Evolutionary conservation across 768 basidiomycete species (phyloP), one percentile per base, ranked within the genome.

Genomic region (Russula earlei): DNA sequence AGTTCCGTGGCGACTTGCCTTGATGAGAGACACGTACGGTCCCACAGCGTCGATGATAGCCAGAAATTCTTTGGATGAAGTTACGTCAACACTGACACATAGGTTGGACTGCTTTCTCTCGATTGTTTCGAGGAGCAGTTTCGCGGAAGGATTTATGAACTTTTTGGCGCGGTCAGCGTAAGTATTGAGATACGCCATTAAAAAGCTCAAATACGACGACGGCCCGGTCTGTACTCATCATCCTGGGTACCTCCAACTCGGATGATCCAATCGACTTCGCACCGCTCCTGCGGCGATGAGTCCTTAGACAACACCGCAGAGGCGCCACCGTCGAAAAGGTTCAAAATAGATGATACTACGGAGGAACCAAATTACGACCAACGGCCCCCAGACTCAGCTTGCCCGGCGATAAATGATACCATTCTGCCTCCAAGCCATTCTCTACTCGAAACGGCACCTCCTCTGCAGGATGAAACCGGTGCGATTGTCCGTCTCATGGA

Each of bases 41-140:
- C 91, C 96, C 54, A 96, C 93, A 11, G 80, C 79, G 62, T 93
- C 86, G 62, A 96, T 83, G 66, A 99, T 87, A 46, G 80, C 75
- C 36, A 98, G 75, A 65, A 97, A 85, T 64, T 91, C 85, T 15
- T 73, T 75, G 52, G 82, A 76, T 48, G 76, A 83, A 5, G 90
- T 88, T 38, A 98, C 92, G 74, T 99, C 96, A 25, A 98, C 91
- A 64, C 91, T 93, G 56, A 99, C 90, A 38, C 92, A 91, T 15
- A 99, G 83, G 68, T 99, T 99, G 9, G 89, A 79, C 65, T 83
- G 76, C 69, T 99, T 99, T 56, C 85, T 77, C 60, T 83, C 87
- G 70, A 97, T 91, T 4, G 84, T 83, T 66, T 82, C 78, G 19
- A 98, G 78, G 9, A 97, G 79, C 3, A 79, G 70, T 64, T 76